Base-by-base conservation (phyloP, 306 rosid genomes). In the Erythrophleum fordii region DNA sequence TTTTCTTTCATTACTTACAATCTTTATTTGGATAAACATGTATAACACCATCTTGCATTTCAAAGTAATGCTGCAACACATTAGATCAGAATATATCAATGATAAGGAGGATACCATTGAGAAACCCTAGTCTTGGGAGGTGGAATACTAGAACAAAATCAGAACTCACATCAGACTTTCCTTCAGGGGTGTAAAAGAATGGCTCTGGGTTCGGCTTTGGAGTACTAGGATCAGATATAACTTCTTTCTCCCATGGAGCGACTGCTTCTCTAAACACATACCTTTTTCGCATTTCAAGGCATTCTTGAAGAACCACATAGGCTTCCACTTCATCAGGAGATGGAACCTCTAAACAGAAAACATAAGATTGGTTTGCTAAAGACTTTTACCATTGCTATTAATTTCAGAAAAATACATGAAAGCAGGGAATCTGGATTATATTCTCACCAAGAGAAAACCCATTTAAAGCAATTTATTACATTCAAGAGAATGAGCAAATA, bases 231-330 rank as follows among this genome's bases (percentile, higher is more conserved):
- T 96, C 97, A 73, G 97, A 89, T 86, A 96, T 96, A 74, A 96
- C 80, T 85, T 96, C 99, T 84, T 88, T 93, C 73, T 83, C 98
- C 99, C 99, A 96, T 8, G 99, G 97, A 66, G 98, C 97, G 78
- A 92, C 87, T 49, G 91, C 93, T 74, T 96, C 99, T 8, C 81
- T 88, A 80, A 96, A 93, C 64, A 96, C 48, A 66, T 96, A 96
- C 89, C 79, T 83, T 77, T 92, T 96, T 60, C 99, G 91, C 92
- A 96, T 20, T 81, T 93, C 92, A 69, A 96, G 97, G 90, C 99
- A 96, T 86, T 87, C 99, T 92, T 93, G 94, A 81, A 96, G 95
- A 84, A 92, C 88, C 81, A 69, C 83, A 73, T 85, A 96, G 53
- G 83, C 86, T 69, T 96, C 99, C 34, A 75, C 84, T 92, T 96